Base-by-base conservation (phyloP, 331 rosid genomes). In the Malus hybrid region DNA sequence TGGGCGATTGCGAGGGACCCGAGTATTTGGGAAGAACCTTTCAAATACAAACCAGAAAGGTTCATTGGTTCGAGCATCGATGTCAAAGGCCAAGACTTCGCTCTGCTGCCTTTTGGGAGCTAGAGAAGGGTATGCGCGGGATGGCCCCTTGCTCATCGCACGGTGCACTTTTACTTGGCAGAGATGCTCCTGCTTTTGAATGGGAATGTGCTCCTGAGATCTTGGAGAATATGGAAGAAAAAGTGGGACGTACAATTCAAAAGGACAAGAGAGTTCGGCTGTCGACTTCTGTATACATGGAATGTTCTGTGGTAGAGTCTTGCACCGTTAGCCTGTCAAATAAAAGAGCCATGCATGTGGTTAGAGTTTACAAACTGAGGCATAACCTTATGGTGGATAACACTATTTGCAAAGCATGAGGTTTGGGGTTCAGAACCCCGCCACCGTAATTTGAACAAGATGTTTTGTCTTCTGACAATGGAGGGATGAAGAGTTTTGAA, bases 1-100 rank as follows among this genome's bases (percentile, higher is more conserved):
- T 77, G 34, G 65, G 39, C 59, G 39, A 64, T 78, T 18, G 50
- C 50, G 27, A 71, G 65, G 67, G 72, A 65, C 22, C 72, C 6
- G 13, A 56, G 65, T 62, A 27, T 27, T 18, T 28, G 62, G 54
- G 33, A 71, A 48, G 79, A 65, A 19, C 73, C 65, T 32, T 75
- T 7, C 5, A 10, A 19, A 24, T 65, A 22, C 54, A 75, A 75
- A 18, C 57, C 57, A 18, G 57, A 52, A 52, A 52, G 57, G 57
- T 52, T 52, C 57, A 18, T 52, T 52, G 57, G 57, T 52, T 15
- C 57, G 3, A 5, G 57, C 57, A 52, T 52, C 1, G 57, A 52
- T 52, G 56, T 50, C 19, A 50, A 50, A 50, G 57, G 57, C 7
- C 19, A 52, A 52, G 57, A 52, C 57, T 52, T 13, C 57, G 1